Evolutionary conservation across 1,284 basidiomycete genomes (phyloP).

Genomic region (Apiotrichum porosum): DNA sequence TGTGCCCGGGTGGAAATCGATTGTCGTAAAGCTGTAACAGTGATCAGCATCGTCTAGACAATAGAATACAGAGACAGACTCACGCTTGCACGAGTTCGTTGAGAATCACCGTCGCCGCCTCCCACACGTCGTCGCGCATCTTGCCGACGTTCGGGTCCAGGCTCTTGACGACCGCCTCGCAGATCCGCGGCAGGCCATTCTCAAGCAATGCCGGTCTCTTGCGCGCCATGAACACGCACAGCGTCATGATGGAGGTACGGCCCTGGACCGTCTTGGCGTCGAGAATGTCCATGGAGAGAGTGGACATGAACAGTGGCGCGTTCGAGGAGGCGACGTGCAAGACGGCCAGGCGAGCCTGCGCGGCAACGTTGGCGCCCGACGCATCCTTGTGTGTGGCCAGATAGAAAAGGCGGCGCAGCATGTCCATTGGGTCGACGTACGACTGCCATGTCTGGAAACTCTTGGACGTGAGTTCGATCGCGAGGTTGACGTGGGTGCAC

Average conservation of each 20-base stretch:
- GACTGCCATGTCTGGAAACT: conserved; percentile 93
- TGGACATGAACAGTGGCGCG: conserved; percentile 91
- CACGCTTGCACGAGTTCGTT: conserved; percentile 84
- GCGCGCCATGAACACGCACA: conserved; percentile 88
- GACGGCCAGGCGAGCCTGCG: conserved; percentile 68
- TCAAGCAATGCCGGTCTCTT: conserved; percentile 86
- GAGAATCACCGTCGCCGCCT: conserved; percentile 88
- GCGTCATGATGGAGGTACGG: conserved; percentile 81
- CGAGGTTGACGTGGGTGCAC: conserved; percentile 62
- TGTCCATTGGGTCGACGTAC: conserved; percentile 84
- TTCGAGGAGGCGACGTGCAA: conserved; percentile 78
- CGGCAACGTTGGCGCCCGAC: conserved; percentile 32
- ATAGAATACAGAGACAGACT: conserved; percentile 28
- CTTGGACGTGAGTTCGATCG: conserved; percentile 81
- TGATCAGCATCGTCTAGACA: not conserved
- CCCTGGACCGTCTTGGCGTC: conserved; percentile 72
- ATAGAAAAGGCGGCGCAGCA: conserved; percentile 77
- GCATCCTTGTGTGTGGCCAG: conserved; percentile 75
- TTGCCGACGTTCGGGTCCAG: conserved; percentile 83
- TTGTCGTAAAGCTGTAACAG: conserved; percentile 69
- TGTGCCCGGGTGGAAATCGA: conserved; percentile 79
- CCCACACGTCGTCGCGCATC: conserved; percentile 78
- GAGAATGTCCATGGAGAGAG: conserved; percentile 83
- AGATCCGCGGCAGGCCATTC: conserved; percentile 76
- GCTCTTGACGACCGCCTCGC: conserved; percentile 95